Conservation (phyloP, 1,284 basidiomycete species). For the Leccinum solheimii region DNA sequence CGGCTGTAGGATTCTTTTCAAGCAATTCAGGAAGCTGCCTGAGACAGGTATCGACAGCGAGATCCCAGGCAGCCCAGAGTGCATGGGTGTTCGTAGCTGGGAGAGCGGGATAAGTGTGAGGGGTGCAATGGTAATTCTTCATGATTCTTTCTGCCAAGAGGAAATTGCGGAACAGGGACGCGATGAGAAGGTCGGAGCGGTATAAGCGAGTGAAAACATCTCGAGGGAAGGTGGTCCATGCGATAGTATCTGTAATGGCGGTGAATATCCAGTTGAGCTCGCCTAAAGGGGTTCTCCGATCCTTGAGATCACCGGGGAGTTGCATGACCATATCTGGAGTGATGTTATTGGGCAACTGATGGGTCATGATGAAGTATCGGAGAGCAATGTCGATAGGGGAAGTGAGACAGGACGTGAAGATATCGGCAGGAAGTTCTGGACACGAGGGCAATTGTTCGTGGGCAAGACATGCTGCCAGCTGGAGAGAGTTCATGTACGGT, state of each 20-base stretch:
- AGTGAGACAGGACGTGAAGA: conserved; percentile 97
- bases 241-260: conserved; percentile 98
- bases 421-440: conserved; percentile 94
- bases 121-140: conserved; percentile 98
- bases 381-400: conserved; percentile 98
- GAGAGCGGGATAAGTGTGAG: conserved; percentile 89
- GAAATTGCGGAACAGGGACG: conserved; percentile 96
- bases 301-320: conserved; percentile 95
- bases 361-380: conserved; percentile 91
- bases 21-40: conserved; percentile 91
- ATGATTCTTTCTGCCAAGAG: conserved; percentile 96
- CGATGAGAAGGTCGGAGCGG: conserved; percentile 93
- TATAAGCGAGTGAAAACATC: conserved; percentile 94
- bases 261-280: conserved; percentile 99
- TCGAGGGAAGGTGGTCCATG: conserved; percentile 95
- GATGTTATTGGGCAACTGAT: conserved; percentile 77
- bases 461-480: conserved; percentile 92
- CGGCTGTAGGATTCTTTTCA: conserved; percentile 53
- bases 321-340: conserved; percentile 93
- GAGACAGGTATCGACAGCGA: conserved; percentile 95
- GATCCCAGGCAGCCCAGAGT: conserved; percentile 97
- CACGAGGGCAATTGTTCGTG: conserved; percentile 93
- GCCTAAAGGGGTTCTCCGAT: conserved; percentile 92
- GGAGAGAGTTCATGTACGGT: conserved; percentile 88
- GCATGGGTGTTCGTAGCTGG: conserved; percentile 95